Conservation (phyloP, 2,329 filamentous ascomycete species). For the Colletotrichum plurivorum region DNA sequence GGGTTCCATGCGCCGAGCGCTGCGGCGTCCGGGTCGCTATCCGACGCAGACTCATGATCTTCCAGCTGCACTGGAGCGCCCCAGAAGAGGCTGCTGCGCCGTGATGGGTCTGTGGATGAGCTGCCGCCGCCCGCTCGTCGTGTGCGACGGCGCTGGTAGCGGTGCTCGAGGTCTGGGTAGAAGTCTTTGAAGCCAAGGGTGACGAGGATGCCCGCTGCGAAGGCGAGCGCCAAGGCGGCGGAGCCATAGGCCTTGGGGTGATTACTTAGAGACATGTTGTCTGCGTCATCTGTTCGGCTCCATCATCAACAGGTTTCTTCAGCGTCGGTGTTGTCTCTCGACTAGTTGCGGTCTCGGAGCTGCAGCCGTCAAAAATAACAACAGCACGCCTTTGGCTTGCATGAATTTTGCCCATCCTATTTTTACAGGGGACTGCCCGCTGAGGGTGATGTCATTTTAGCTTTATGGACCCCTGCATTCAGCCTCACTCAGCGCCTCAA, state of each 20-base stretch:
- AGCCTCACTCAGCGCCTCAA: constrained; percentile 16
- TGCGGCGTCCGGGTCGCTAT: constrained; percentile 43
- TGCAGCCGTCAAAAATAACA: not conserved
- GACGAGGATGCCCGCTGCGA: constrained; percentile 81
- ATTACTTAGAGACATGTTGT: constrained; percentile 70
- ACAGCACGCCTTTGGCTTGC: not conserved
- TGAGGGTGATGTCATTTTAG: constrained; percentile 37
- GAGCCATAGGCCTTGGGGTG: constrained; percentile 74
- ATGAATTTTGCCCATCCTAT: constrained; percentile 22
- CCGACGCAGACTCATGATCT: constrained; percentile 63
- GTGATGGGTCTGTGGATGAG: constrained; percentile 42
- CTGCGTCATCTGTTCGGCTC: constrained; percentile 38
- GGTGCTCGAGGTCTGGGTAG: constrained; percentile 80
- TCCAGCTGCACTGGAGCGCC: constrained; percentile 66
- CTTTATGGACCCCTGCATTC: constrained; percentile 25
- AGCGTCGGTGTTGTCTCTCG: not conserved
- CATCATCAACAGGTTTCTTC: constrained; percentile 19
- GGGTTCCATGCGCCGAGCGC: constrained; percentile 43
- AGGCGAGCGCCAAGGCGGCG: constrained; percentile 78
- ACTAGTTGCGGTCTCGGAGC: constrained; percentile 14
- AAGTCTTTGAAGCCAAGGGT: constrained; percentile 85
- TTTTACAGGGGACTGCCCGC: constrained; percentile 33
- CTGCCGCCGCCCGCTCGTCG: constrained; percentile 32
- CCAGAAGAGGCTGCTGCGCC: constrained; percentile 62
- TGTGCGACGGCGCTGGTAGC: constrained; percentile 66